These are phyloP conservation scores for Acacia crassicarpa DNA, from an alignment of 306 rosid genomes.

Conservation along the genomic window DNA sequence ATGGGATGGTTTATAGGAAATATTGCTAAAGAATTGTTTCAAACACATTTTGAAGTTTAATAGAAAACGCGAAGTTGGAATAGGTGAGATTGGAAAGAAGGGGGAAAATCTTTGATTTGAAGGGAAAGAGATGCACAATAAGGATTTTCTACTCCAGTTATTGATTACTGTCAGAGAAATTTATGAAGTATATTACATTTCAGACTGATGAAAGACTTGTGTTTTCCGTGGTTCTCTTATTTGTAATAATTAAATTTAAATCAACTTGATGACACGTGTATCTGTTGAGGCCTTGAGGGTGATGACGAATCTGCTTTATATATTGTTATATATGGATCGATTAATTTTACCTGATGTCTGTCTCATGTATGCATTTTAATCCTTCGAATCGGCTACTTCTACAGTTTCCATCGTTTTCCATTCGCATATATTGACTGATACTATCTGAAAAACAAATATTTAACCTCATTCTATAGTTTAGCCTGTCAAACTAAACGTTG, in stretches of 20 bases:
- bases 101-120: not conserved
- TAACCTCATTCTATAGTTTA: constrained; percentile 22
- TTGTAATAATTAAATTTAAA: not conserved
- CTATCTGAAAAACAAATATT: not conserved
- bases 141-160: not conserved
- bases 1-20: not conserved
- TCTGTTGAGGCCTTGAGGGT: not conserved
- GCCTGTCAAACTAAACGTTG: not conserved
- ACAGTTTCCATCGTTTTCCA: not conserved
- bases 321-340: not conserved
- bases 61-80: not conserved
- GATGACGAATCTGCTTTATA: not conserved
- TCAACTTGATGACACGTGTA: not conserved
- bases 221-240: not conserved
- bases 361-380: not conserved
- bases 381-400: not conserved
- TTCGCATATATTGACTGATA: constrained; percentile 1
- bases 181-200: not conserved
- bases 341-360: not conserved
- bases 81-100: not conserved
- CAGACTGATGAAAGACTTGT: not conserved
- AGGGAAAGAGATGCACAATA: not conserved
- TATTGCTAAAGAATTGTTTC: not conserved
- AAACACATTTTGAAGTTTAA: not conserved
- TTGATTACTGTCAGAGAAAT: not conserved